Evolutionary conservation across 2,329 filamentous ascomycete genomes (phyloP).

Genomic region (Talaromyces rugulosus): DNA sequence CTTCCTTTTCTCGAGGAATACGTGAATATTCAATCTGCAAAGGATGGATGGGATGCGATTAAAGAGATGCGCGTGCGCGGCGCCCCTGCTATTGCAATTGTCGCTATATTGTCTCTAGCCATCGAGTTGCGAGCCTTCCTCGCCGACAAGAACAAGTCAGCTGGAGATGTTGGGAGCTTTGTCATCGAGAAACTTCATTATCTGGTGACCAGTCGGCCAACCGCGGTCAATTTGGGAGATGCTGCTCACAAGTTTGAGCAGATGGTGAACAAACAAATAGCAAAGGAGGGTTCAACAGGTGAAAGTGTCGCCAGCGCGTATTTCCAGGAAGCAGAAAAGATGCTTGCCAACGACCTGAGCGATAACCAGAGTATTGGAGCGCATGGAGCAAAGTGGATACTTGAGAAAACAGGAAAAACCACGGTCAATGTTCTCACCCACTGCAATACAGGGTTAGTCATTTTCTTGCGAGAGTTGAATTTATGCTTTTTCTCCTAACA

Average conservation of each 20-base stretch:
- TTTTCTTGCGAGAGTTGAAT: background rate
- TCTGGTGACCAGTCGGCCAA: constrained; percentile 82
- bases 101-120: constrained; percentile 84
- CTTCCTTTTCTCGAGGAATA: constrained; percentile 58
- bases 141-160: constrained; percentile 39
- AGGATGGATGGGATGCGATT: constrained; percentile 63
- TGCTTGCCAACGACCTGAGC: constrained; percentile 78
- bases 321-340: constrained; percentile 75
- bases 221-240: constrained; percentile 90
- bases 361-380: constrained; percentile 85
- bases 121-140: constrained; percentile 65
- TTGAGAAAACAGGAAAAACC: constrained; percentile 53
- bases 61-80: constrained; percentile 64
- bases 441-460: constrained; percentile 80
- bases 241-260: constrained; percentile 75
- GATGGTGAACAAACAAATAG: constrained; percentile 49
- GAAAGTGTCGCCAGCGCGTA: constrained; percentile 63
- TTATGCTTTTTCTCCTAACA: constrained; percentile 1
- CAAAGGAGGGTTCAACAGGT: constrained; percentile 30
- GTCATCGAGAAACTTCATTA: constrained; percentile 78
- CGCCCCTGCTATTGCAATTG: constrained; percentile 94
- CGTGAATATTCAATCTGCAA: constrained; percentile 49
- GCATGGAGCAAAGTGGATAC: constrained; percentile 79
- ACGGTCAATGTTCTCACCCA: constrained; percentile 85
- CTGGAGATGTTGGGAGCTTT: constrained; percentile 62